Evolutionary conservation across 805 yeast genomes (phyloP).

Genomic region (Saccharomycopsis sp.): DNA sequence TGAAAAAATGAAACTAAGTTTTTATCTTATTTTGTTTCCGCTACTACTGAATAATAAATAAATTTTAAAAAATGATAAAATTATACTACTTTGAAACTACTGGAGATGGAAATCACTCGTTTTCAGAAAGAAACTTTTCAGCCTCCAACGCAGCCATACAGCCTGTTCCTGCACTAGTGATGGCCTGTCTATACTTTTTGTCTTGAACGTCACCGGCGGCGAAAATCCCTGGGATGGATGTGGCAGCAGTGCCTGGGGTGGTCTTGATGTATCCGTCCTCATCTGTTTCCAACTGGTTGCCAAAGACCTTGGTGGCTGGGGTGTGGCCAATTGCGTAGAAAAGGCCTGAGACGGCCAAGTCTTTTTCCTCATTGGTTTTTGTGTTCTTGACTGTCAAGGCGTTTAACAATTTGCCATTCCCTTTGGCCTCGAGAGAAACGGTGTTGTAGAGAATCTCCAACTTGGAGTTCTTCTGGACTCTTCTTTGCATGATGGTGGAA

Average conservation of each 20-base stretch:
- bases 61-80: too few relatives aligned
- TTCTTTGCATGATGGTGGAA: conserved; percentile 92
- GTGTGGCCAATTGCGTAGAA: conserved; percentile 97
- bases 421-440: conserved; percentile 80
- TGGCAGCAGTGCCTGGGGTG: conserved; percentile 77
- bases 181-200: conserved; percentile 94
- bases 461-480: conserved; percentile 77
- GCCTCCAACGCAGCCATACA: conserved; percentile 99
- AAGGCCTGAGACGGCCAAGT: conserved; percentile 77
- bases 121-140: conserved; percentile 71
- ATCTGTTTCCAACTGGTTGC: conserved; percentile 72
- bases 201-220: conserved; percentile 99
- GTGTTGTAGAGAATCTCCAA: conserved; percentile 86
- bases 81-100: too few relatives aligned
- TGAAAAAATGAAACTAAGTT: neutral
- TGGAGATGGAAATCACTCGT: too few relatives aligned
- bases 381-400: conserved; percentile 59
- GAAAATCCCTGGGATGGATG: conserved; percentile 83
- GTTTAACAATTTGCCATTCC: conserved; percentile 79
- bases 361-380: conserved; percentile 57
- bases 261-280: conserved; percentile 85
- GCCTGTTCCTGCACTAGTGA: conserved; percentile 99
- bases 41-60: neutral
- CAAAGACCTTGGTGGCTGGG: conserved; percentile 84
- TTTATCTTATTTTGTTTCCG: neutral